phyloP scores from a whole-genome alignment of 2,329 filamentous ascomycete genomes.

The Emydomyces testavorans region DNA sequence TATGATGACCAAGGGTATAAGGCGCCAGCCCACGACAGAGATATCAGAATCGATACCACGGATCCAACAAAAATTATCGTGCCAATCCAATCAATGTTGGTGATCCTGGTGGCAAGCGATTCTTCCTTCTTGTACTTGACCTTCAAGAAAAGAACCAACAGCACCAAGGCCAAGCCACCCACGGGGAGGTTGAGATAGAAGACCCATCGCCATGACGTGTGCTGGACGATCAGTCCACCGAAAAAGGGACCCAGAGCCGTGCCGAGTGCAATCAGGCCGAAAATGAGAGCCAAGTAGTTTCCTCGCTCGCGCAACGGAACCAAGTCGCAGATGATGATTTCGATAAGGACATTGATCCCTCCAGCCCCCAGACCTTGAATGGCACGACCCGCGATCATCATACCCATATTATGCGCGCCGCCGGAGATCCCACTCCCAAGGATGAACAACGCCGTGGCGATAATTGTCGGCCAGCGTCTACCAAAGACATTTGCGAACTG shows the following conservation, averaged over 20 bases:
- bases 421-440: slow-evolving; percentile 45
- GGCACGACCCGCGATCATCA: slow-evolving; percentile 45
- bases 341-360: slow-evolving; percentile 33
- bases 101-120: neutral
- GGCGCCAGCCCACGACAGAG: slow-evolving; percentile 5
- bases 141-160: slow-evolving; percentile 21
- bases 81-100: slow-evolving; percentile 9
- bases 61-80: slow-evolving; percentile 7
- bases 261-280: slow-evolving; percentile 26
- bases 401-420: slow-evolving; percentile 33
- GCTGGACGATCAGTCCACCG: slow-evolving; percentile 22
- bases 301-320: slow-evolving; percentile 31
- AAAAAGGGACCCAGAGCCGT: slow-evolving; percentile 39
- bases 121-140: slow-evolving; percentile 9
- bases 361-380: slow-evolving; percentile 45
- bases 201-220: slow-evolving; percentile 23
- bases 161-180: slow-evolving; percentile 19
- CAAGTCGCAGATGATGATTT: slow-evolving; percentile 38
- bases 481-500: slow-evolving; percentile 25
- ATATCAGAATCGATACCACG: slow-evolving; percentile 4
- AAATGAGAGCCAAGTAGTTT: slow-evolving; percentile 22
- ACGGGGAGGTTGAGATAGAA: slow-evolving; percentile 27
- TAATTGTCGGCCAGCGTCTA: slow-evolving; percentile 34
- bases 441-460: slow-evolving; percentile 38
- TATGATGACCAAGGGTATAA: slow-evolving; percentile 10